Percentiles rank a stretch among this genome's conserved stretches.
Conservation (phyloP, 495 filamentous ascomycete species). For the Penicillium desertorum region DNA sequence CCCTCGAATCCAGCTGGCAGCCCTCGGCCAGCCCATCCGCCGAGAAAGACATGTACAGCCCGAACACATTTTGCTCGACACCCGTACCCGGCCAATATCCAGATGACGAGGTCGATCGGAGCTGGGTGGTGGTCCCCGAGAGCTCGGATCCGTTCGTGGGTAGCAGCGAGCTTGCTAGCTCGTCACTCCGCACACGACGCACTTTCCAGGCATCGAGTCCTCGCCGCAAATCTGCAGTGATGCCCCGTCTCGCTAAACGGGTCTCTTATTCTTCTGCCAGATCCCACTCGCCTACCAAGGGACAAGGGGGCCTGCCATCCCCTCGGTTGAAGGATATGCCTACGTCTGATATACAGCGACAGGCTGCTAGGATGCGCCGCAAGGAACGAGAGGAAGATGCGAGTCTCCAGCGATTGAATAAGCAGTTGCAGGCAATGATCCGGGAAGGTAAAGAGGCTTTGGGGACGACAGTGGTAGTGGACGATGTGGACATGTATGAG, state of each 20-base stretch:
- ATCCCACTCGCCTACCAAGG: conserved; percentile 43
- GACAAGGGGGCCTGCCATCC: conserved; percentile 28
- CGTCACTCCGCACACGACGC: conserved; percentile 23
- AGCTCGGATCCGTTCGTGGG: conserved; percentile 22
- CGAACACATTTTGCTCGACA: conserved; percentile 13
- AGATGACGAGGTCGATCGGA: conserved; percentile 59
- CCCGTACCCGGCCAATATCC: conserved; percentile 34
- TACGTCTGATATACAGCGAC: conserved; percentile 62
- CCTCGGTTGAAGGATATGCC: conserved; percentile 44
- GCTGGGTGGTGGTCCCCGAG: conserved; percentile 74
- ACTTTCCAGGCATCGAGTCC: conserved; percentile 29
- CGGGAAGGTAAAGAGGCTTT: conserved; percentile 82
- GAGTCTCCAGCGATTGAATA: conserved; percentile 73
- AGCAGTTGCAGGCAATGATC: conserved; percentile 79
- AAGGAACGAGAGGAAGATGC: conserved; percentile 78
- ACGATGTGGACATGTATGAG: conserved; percentile 48
- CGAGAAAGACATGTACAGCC: conserved; percentile 23
- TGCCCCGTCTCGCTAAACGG: conserved; percentile 31
- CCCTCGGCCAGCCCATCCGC: conserved; percentile 11
- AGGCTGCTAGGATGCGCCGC: conserved; percentile 62
- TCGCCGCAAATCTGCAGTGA: conserved; percentile 30
- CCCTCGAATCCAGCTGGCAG: conserved; percentile 31
- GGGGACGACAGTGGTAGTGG: conserved; percentile 74
- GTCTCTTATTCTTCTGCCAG: conserved; percentile 28
- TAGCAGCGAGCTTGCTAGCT: conserved; percentile 19